phyloP scores from a whole-genome alignment of 129 eudicot species.

The Pseudognaphalium luteoalbum region DNA sequence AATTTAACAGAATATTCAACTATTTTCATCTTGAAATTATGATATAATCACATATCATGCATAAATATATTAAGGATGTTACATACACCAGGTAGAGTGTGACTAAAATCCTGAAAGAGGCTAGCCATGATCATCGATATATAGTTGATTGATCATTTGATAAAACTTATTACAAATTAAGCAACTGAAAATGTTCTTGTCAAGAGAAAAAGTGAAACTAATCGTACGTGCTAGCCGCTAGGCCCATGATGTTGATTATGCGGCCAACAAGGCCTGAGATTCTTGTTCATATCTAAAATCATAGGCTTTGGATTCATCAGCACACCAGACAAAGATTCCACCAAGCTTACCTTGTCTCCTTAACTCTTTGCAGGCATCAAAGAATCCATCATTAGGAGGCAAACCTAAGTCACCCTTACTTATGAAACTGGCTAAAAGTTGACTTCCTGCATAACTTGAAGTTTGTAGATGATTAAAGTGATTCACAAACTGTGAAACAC shows the following conservation, averaged over 20 bases:
- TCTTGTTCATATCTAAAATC: background rate
- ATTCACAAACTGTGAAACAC: background rate
- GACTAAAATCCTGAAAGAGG: too few species aligned
- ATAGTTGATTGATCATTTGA: too few species aligned
- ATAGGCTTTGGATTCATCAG: background rate
- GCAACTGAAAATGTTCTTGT: too few species aligned
- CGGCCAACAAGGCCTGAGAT: slow-evolving; percentile 2
- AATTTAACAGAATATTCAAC: too few species aligned
- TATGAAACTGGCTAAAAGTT: background rate
- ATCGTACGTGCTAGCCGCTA: too few species aligned
- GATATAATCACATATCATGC: too few species aligned
- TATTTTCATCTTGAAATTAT: too few species aligned
- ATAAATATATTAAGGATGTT: too few species aligned
- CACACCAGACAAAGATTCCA: background rate
- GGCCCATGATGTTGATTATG: background rate
- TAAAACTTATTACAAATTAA: too few species aligned
- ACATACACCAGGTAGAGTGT: too few species aligned
- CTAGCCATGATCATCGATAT: too few species aligned
- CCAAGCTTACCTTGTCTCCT: slow-evolving; percentile 4
- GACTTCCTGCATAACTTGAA: background rate
- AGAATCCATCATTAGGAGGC: slow-evolving; percentile 2
- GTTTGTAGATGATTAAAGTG: background rate
- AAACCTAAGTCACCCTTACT: background rate
- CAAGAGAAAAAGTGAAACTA: too few species aligned
- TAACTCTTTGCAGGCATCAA: background rate